Conservation (phyloP, 768 basidiomycete species). For the Astraeus odoratus region DNA sequence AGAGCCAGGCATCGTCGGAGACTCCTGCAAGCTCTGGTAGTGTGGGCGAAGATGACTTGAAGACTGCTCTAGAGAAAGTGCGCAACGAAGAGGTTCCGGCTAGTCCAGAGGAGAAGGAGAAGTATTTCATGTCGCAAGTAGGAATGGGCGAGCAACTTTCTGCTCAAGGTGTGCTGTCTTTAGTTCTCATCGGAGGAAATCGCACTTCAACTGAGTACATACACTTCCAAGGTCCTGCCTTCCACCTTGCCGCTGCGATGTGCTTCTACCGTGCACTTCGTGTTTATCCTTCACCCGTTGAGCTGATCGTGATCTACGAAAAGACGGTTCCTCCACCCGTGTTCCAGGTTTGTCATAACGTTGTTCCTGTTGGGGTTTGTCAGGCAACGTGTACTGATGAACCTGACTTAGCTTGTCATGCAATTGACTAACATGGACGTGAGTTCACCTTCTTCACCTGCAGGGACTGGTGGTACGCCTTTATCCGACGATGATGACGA, state of each 20-base stretch:
- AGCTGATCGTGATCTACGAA: conserved; percentile 92
- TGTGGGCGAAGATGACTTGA: conserved; percentile 47
- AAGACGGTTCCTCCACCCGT: conserved; percentile 78
- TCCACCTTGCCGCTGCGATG: conserved; percentile 74
- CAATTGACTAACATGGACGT: conserved; percentile 86
- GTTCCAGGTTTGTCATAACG: conserved; percentile 53
- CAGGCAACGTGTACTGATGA: conserved; percentile 6
- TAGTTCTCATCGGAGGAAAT: not conserved
- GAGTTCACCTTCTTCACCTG: conserved; percentile 51
- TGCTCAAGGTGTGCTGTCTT: conserved; percentile 51
- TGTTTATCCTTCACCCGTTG: conserved; percentile 91
- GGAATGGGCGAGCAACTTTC: conserved; percentile 81
- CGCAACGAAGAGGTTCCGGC: conserved; percentile 63
- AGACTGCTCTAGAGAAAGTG: conserved; percentile 57
- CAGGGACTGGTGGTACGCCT: conserved; percentile 18
- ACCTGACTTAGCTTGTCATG: conserved; percentile 51
- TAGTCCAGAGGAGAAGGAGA: conserved; percentile 72
- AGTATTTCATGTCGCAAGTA: conserved; percentile 89
- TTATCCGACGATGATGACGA: conserved; percentile 43
- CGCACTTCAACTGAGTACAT: not conserved
- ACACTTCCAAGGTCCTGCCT: conserved; percentile 57
- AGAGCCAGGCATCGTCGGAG: conserved; percentile 47
- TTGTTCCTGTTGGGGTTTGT: not conserved
- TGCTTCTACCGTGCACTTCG: conserved; percentile 90
- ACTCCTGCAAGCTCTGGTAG: conserved; percentile 17